Evolutionary conservation across 495 filamentous ascomycete genomes (phyloP).

Genomic region (Penicillium steckii): DNA sequence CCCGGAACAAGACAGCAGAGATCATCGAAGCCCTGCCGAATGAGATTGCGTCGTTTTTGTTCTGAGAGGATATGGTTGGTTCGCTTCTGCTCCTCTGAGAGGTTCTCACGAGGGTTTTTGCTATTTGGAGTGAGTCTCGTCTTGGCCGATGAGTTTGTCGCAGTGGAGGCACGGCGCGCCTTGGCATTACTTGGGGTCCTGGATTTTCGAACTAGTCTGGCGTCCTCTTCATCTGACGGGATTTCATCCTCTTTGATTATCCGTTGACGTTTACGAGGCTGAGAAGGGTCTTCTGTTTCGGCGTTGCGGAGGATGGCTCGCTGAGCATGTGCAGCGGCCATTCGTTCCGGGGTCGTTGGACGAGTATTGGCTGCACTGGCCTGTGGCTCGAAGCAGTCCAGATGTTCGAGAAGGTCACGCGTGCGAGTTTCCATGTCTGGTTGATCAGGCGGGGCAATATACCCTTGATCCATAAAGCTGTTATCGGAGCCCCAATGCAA

Average conservation of each 20-base stretch:
- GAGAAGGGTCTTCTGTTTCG: slow-evolving; percentile 25
- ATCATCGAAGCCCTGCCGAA: slow-evolving; percentile 75
- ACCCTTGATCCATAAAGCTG: slow-evolving; percentile 58
- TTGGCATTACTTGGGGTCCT: slow-evolving; percentile 36
- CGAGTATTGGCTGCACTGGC: slow-evolving; percentile 57
- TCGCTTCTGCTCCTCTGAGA: slow-evolving; percentile 80
- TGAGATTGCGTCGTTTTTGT: slow-evolving; percentile 77
- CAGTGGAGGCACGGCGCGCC: slow-evolving; percentile 31
- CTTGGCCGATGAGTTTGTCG: slow-evolving; percentile 33
- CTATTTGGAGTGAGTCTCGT: slow-evolving; percentile 26
- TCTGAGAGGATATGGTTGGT: slow-evolving; percentile 88
- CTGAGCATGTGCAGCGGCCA: slow-evolving; percentile 14
- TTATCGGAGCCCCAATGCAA: slow-evolving; percentile 68
- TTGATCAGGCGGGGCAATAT: slow-evolving; percentile 50
- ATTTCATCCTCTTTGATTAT: slow-evolving; percentile 38
- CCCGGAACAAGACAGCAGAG: slow-evolving; percentile 69
- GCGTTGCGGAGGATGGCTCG: slow-evolving; percentile 1
- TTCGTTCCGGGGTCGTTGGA: slow-evolving; percentile 54
- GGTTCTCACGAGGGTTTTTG: slow-evolving; percentile 67
- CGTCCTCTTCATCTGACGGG: slow-evolving; percentile 37
- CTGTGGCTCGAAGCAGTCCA: slow-evolving; percentile 54
- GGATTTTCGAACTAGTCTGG: slow-evolving; percentile 49
- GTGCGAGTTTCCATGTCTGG: slow-evolving; percentile 56
- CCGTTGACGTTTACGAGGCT: slow-evolving; percentile 37
- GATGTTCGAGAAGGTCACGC: slow-evolving; percentile 48